Evolutionary conservation across 148 eudicot genomes (phyloP), one percentile per base, ranked within the genome.

Genomic region (Spergularia bocconei): DNA sequence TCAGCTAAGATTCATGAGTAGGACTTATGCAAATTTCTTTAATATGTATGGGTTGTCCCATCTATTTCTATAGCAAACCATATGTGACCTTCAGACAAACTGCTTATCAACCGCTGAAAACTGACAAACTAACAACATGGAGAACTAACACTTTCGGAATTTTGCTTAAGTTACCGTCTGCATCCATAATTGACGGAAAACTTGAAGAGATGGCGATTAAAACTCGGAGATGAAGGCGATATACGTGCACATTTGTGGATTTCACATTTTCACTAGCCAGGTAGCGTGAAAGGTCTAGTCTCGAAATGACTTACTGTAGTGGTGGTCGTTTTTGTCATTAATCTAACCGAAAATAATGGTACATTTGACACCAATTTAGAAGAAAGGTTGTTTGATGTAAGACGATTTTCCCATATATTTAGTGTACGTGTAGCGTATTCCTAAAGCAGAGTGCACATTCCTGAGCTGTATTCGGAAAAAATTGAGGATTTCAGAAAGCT

Each of bases 101-200:
- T 61, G 65, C 71, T 56, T 60, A 61, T 74, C 82, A 69, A 79
- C 78, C 61, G 74, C 73, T 63, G 76, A 56, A 48, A 75, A 63
- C 58, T 19, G 78, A 69, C 65, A 62, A 51, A 63, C 65, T 41
- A 79, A 69, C 62, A 53, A 54, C 60, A 60, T 72, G 57, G 4
- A 62, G 14, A 14, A 19, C 67, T 33, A 60, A 36, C 61, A 29
- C 25, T 60, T 56, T 60, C 41, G 21, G 14, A 47, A 58, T 17
- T 15, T 59, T 51, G 75, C 56, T 72, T 61, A 44, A 48, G 53
- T 33, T 38, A 71, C 55, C 44, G 2, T 10, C 21, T 25, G 16
- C 39, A 50, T 21, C 53, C 14, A 58, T 20, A 70, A 70, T 51
- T 51, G 44, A 29, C 62, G 5, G 19, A 7, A 19, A 66, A n/a